Percentiles rank a stretch among this genome's conserved stretches.
phyloP scores from a whole-genome alignment of 2,329 filamentous ascomycete genomes.

The Magnaporthales sp. region DNA sequence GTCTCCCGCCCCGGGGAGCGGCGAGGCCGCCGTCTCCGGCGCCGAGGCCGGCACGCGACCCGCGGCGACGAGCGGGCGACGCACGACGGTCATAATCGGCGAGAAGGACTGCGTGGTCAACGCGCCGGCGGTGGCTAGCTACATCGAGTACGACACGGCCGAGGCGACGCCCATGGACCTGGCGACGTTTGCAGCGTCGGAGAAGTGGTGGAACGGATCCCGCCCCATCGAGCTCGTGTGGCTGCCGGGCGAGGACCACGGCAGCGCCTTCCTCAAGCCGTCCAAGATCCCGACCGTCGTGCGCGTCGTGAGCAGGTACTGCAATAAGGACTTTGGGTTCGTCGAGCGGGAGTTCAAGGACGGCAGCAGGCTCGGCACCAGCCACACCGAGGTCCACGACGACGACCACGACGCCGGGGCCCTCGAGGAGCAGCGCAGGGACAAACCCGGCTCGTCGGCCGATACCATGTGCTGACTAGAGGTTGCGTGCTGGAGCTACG shows the following conservation, averaged over 20 bases:
- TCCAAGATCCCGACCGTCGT: neutral
- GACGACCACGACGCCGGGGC: neutral
- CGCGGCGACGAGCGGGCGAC: neutral
- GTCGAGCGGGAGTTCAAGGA: neutral
- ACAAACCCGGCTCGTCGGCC: neutral
- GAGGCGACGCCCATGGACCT: neutral
- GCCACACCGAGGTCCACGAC: neutral
- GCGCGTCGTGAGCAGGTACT: neutral
- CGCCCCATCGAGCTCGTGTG: conserved; percentile 5
- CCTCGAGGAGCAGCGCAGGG: neutral
- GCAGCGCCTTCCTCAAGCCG: neutral
- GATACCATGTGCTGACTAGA: neutral
- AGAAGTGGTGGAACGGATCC: conserved; percentile 3
- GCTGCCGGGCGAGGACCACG: conserved; percentile 2
- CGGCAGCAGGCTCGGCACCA: neutral
- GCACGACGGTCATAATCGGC: conserved; percentile 5
- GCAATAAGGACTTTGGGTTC: neutral
- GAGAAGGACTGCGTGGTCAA: conserved; percentile 5
- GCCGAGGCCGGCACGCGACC: neutral
- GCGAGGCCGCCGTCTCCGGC: neutral
- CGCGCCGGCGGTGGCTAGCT: conserved; percentile 4
- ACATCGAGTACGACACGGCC: conserved; percentile 4
- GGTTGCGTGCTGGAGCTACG: neutral
- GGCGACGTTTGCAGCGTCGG: neutral
- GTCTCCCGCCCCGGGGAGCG: neutral